Percentiles rank a stretch among this genome's conserved stretches.
phyloP scores from a whole-genome alignment of 2,329 filamentous ascomycete species.

The Metarhizium guizhouense region DNA sequence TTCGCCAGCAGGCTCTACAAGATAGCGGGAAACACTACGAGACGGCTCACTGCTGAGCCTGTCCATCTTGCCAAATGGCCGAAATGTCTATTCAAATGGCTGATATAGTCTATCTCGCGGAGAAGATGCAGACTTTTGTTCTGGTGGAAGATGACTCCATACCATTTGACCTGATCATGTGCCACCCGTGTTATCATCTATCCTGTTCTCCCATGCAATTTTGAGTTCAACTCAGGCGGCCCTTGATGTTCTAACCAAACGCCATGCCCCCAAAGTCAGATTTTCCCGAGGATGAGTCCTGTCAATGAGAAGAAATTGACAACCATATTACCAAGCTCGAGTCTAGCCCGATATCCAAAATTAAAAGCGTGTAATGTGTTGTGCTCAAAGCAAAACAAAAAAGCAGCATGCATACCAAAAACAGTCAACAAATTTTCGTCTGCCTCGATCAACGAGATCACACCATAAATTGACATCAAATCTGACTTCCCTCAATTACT shows the following conservation, averaged over 20 bases:
- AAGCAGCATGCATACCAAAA: neutral
- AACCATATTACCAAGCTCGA: no score
- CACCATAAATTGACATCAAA: slow-evolving; percentile 17
- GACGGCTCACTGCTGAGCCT: no score
- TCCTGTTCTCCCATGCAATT: neutral
- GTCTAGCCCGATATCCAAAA: neutral
- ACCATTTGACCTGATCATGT: neutral
- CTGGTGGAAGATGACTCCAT: no score
- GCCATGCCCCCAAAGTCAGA: neutral
- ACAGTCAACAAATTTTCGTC: neutral
- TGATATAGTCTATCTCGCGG: no score
- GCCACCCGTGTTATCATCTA: neutral
- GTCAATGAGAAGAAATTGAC: no score
- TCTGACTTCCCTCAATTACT: slow-evolving; percentile 48
- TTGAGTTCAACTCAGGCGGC: neutral
- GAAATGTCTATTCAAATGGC: no score
- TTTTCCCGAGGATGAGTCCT: no score
- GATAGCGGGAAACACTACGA: no score
- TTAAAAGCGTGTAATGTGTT: no score
- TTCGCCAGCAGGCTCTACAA: no score
- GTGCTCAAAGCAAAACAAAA: neutral
- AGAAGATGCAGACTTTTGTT: no score
- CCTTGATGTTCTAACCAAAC: neutral
- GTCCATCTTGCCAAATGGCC: no score
- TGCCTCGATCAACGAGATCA: neutral